Evolutionary conservation across 73 alveolate species (phyloP).

Genomic region (Diophrys appendiculata): DNA sequence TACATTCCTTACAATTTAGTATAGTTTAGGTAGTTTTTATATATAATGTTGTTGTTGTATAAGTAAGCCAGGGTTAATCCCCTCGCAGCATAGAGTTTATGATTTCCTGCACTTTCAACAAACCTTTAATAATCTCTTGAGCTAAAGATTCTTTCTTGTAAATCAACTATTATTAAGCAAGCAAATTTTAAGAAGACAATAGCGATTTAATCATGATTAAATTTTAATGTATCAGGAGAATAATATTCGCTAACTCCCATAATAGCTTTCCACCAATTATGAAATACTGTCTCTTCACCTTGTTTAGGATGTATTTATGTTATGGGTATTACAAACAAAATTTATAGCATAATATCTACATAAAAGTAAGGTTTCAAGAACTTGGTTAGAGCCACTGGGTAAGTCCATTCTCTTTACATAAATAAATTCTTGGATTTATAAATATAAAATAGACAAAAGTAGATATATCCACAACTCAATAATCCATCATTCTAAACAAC

Average conservation of each 20-base stretch:
- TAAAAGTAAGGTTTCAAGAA: not conserved
- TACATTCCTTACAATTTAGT: not conserved
- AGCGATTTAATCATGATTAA: not conserved
- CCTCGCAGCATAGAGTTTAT: not conserved
- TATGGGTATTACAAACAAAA: not conserved
- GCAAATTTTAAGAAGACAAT: not conserved
- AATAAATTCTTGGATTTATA: slow-evolving; percentile 8
- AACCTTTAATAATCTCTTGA: not conserved
- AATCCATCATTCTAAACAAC: slow-evolving; percentile 12
- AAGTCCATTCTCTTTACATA: slow-evolving; percentile 13
- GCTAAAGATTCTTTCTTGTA: not conserved
- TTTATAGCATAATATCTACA: not conserved
- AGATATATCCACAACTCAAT: not conserved
- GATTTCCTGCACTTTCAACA: not conserved
- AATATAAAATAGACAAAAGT: not conserved
- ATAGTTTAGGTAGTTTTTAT: not conserved
- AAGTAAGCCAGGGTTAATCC: not conserved
- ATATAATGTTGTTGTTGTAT: not conserved
- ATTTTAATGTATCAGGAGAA: not conserved
- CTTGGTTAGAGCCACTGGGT: slow-evolving; percentile 5
- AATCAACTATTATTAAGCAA: not conserved
- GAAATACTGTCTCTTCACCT: no score
- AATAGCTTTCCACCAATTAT: not conserved
- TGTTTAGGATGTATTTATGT: not conserved
- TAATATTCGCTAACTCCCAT: not conserved